phyloP scores from a whole-genome alignment of 2,329 filamentous ascomycete species.

The Curvularia spicifera region DNA sequence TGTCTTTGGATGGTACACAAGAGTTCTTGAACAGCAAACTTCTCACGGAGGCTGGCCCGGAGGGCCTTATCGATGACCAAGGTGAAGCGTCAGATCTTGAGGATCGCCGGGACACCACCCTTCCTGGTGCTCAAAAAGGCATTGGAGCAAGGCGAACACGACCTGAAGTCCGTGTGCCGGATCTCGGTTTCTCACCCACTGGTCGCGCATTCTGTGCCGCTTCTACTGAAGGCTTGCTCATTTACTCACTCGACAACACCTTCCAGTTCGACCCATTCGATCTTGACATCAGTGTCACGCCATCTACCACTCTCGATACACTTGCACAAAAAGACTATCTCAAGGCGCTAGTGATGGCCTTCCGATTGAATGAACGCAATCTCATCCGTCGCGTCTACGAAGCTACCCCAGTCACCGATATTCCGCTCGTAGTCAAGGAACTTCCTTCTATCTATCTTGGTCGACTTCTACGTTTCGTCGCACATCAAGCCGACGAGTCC shows the following conservation, averaged over 20 bases:
- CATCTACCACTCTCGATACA: conserved; percentile 70
- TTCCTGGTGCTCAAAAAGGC: conserved; percentile 87
- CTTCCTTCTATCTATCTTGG: conserved; percentile 87
- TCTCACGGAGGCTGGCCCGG: conserved; percentile 87
- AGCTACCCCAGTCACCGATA: conserved; percentile 75
- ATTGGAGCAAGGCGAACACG: conserved; percentile 81
- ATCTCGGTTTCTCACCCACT: conserved; percentile 85
- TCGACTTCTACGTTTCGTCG: conserved; percentile 84
- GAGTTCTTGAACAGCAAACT: conserved; percentile 94
- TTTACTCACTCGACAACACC: conserved; percentile 87
- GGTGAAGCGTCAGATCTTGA: conserved; percentile 90
- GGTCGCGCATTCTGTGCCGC: conserved; percentile 92
- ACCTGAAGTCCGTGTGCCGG: conserved; percentile 83
- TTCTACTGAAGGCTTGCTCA: conserved; percentile 89
- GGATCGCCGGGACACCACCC: conserved; percentile 75
- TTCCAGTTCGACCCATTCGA: conserved; percentile 95
- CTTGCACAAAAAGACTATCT: conserved; percentile 82
- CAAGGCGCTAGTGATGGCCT: conserved; percentile 94
- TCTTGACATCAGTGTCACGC: conserved; percentile 91
- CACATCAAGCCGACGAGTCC: conserved; percentile 83
- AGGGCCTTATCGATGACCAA: conserved; percentile 82
- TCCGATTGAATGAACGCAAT: conserved; percentile 86
- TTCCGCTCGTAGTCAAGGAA: conserved; percentile 77
- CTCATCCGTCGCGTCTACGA: conserved; percentile 88
- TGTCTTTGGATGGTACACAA: conserved; percentile 94